Evolutionary conservation across 176 grass and related monocot species (phyloP).

Genomic region (Phragmites australis): DNA sequence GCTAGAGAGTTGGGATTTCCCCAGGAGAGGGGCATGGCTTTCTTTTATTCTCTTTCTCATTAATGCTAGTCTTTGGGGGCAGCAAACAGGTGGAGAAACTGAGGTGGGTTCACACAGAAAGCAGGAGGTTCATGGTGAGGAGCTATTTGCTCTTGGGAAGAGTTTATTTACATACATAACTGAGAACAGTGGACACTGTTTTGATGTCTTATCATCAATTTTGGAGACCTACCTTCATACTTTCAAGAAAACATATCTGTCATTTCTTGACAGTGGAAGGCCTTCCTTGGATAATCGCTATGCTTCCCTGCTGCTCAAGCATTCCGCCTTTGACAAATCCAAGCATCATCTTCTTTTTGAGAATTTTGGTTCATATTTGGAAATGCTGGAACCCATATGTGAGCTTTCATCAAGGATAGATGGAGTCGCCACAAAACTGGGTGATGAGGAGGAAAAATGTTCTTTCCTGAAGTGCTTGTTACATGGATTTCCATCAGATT

Average conservation of each 20-base stretch:
- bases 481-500: constrained; percentile 83
- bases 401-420: constrained; percentile 68
- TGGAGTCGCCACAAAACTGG: constrained; percentile 52
- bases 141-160: constrained; percentile 48
- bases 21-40: constrained; percentile 69
- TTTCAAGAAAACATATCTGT: constrained; percentile 62
- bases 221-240: constrained; percentile 62
- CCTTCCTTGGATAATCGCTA: constrained; percentile 51
- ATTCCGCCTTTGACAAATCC: constrained; percentile 67
- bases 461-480: constrained; percentile 60
- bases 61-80: constrained; percentile 53
- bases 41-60: constrained; percentile 77
- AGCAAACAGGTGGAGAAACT: constrained; percentile 38
- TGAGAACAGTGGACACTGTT: constrained; percentile 39
- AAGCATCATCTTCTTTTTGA: constrained; percentile 62
- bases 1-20: constrained; percentile 64
- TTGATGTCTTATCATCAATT: constrained; percentile 68
- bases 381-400: constrained; percentile 60
- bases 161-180: constrained; percentile 55
- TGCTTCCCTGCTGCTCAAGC: constrained; percentile 72
- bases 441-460: constrained; percentile 42
- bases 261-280: constrained; percentile 45
- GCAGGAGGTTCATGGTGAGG: constrained; percentile 25
- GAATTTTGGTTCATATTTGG: constrained; percentile 56
- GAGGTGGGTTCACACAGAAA: constrained; percentile 10